These are phyloP conservation scores for Auriscalpium orientale DNA, from an alignment of 768 basidiomycete genomes.

Conservation along the genomic window DNA sequence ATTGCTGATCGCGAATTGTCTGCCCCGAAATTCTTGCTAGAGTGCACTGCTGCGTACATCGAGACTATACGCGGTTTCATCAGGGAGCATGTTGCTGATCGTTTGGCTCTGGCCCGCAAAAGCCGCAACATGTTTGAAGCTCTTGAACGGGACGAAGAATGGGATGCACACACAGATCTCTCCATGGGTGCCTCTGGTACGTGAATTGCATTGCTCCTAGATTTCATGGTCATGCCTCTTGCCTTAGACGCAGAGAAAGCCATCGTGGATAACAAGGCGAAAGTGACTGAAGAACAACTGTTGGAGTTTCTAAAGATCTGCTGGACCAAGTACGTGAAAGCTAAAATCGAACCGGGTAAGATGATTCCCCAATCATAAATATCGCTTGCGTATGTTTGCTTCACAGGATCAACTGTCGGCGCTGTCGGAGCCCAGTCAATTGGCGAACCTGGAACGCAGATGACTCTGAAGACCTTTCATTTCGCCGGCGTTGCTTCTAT, in stretches of 20 bases:
- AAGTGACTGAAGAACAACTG: slow-evolving; percentile 81
- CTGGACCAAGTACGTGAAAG: slow-evolving; percentile 88
- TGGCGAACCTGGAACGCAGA: slow-evolving; percentile 98
- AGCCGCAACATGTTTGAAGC: slow-evolving; percentile 81
- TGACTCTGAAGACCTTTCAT: slow-evolving; percentile 99
- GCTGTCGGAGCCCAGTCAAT: slow-evolving; percentile 99
- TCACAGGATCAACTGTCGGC: slow-evolving; percentile 87
- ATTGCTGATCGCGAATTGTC: slow-evolving; percentile 59
- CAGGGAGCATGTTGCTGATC: slow-evolving; percentile 51
- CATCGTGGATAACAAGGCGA: slow-evolving; percentile 82
- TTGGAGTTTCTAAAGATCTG: slow-evolving; percentile 76
- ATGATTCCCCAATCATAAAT: neutral
- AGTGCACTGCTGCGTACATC: slow-evolving; percentile 68
- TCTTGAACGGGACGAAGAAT: slow-evolving; percentile 61
- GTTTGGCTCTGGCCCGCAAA: slow-evolving; percentile 59
- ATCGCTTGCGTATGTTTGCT: neutral
- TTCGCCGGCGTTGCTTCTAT: slow-evolving; percentile 99
- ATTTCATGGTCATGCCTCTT: neutral
- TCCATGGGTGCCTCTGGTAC: slow-evolving; percentile 67
- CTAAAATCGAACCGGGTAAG: slow-evolving; percentile 90
- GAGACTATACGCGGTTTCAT: slow-evolving; percentile 67
- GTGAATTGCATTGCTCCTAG: slow-evolving; percentile 12
- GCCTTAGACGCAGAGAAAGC: slow-evolving; percentile 53
- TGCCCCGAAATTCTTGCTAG: slow-evolving; percentile 49
- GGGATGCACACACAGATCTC: slow-evolving; percentile 72